These are phyloP conservation scores for Curvularia sp. DNA, from an alignment of 2,329 filamentous ascomycete species.

Conservation along the genomic window DNA sequence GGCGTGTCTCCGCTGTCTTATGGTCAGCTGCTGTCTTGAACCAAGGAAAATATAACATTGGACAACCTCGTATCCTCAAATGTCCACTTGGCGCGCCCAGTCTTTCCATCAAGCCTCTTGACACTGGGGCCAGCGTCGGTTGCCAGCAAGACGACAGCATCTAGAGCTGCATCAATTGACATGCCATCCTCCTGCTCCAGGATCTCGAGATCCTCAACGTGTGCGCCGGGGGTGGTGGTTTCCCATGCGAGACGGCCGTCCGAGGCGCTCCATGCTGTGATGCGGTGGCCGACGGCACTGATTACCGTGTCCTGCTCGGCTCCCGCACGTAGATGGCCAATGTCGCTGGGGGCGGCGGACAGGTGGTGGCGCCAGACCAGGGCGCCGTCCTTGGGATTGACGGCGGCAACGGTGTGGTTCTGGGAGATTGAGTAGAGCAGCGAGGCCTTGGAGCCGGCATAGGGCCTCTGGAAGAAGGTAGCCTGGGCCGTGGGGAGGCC, in stretches of 20 bases:
- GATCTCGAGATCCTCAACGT: constrained; percentile 76
- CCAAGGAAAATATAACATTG: background rate
- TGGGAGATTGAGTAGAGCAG: constrained; percentile 92
- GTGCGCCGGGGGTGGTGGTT: constrained; percentile 61
- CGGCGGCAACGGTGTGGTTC: constrained; percentile 79
- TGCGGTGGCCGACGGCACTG: constrained; percentile 71
- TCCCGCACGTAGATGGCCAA: constrained; percentile 69
- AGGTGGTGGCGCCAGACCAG: constrained; percentile 87
- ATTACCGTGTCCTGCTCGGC: constrained; percentile 80
- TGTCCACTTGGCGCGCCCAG: constrained; percentile 81
- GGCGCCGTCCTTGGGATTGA: constrained; percentile 85
- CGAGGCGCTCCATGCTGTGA: constrained; percentile 83
- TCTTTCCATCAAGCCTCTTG: constrained; percentile 73
- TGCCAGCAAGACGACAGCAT: constrained; percentile 72
- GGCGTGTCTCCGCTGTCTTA: constrained; percentile 69
- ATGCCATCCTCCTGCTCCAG: constrained; percentile 71
- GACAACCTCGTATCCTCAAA: constrained; percentile 66
- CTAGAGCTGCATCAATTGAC: constrained; percentile 60
- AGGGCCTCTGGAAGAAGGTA: constrained; percentile 93
- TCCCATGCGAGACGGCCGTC: constrained; percentile 83
- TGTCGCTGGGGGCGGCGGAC: constrained; percentile 48
- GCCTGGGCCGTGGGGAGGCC: constrained; percentile 81
- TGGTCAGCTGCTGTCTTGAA: constrained; percentile 17
- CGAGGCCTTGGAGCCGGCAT: constrained; percentile 80
- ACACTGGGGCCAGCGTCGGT: constrained; percentile 66